Evolutionary conservation across 352 stramenopile species (phyloP), one percentile per base, ranked within the genome.

Genomic region (Pythium periplocum): DNA sequence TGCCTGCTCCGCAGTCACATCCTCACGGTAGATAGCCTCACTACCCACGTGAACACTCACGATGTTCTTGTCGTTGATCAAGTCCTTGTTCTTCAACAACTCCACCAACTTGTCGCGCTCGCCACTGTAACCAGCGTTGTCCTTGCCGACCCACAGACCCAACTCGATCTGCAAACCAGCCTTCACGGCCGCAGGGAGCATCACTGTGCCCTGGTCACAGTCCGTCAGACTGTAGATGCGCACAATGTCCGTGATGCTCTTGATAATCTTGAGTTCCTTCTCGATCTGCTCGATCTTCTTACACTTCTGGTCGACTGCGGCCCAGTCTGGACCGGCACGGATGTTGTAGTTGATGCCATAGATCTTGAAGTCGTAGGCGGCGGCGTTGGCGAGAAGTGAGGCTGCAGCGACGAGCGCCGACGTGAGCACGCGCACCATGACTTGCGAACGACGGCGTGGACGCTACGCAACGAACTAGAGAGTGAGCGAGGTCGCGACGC

Each of bases 271-370:
- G n/a, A 90, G 62, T 49, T 90, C 79, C 2, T 60, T 50, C 35
- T 56, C 39, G 54, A 90, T 78, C 53, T 78, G 54, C 32, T 64
- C 62, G 11, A 63, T 47, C 11, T 64, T 57, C 53, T 87, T 87
- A 69, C 79, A 90, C 60, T 83, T 86, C 11, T 61, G 65, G 8
- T 51, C 62, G n/a, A 61, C 51, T 4, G 75, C 45, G 31, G 66
- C 71, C 62, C 68, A 83, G 64, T 87, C 73, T 31, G 74, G 68
- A 2, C 73, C 76, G 4, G 60, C 54, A 57, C 76, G 76, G 54
- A 82, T 82, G 71, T 86, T 85, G 71, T 86, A 90, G 68, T 90
- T 90, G 64, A 90, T 71, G 47, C 76, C 79, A 41, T 66, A 57
- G 58, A 69, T 53, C 45, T 48, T 10, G 52, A 78, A 69, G 53